These are phyloP conservation scores for Candida buenavistaensis DNA, from an alignment of 1,139 yeast genomes.

Conservation along the genomic window DNA sequence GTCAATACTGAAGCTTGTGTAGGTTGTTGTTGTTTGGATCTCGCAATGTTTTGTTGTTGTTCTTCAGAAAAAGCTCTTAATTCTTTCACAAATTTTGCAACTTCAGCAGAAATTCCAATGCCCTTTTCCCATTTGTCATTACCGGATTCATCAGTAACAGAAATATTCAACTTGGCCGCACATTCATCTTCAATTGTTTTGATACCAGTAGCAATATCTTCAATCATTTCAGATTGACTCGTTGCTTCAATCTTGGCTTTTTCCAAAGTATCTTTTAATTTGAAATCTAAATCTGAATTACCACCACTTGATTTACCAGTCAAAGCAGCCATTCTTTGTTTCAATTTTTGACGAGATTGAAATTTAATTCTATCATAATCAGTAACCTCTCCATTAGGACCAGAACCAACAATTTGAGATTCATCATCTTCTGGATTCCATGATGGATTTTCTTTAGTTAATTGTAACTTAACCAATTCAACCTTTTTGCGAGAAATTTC, in stretches of 20 bases:
- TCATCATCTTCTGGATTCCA: constrained; percentile 52
- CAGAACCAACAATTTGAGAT: constrained; percentile 68
- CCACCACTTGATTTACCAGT: constrained; percentile 60
- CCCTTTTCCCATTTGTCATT: constrained; percentile 85
- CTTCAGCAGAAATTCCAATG: constrained; percentile 65
- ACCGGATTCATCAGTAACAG: constrained; percentile 52
- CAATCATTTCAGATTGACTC: constrained; percentile 57
- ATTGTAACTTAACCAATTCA: constrained; percentile 55
- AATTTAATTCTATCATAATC: constrained; percentile 80
- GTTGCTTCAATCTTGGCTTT: constrained; percentile 56
- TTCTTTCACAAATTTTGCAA: constrained; percentile 60
- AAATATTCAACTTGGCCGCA: constrained; percentile 41
- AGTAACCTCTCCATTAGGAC: constrained; percentile 81
- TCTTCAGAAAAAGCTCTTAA: constrained; percentile 34
- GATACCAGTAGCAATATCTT: constrained; percentile 75
- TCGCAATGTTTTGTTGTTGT: constrained; percentile 11
- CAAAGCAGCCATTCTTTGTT: constrained; percentile 86
- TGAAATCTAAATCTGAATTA: constrained; percentile 52
- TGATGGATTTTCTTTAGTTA: constrained; percentile 63
- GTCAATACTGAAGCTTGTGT: too few species aligned
- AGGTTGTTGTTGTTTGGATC: constrained; percentile 10
- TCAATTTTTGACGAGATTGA: constrained; percentile 71
- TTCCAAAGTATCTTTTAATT: constrained; percentile 55
- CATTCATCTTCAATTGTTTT: constrained; percentile 69
- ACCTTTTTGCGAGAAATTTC: constrained; percentile 69